Evolutionary conservation across 805 yeast genomes (phyloP).

Genomic region (Cyberlindnera meyerae): DNA sequence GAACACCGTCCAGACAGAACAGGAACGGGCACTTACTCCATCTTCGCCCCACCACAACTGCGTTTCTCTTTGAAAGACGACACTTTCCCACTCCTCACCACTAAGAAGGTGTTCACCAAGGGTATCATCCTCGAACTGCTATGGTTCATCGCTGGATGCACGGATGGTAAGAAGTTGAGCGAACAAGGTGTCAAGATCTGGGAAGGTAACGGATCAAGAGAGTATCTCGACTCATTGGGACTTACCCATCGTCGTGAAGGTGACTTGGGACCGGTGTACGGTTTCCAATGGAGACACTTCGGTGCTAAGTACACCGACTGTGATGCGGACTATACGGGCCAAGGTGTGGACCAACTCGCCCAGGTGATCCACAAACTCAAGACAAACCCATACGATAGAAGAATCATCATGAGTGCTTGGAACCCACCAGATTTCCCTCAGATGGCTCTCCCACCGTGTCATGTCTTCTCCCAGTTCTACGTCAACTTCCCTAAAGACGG

Average conservation of each 20-base stretch:
- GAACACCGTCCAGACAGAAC: conserved; percentile 94
- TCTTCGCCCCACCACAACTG: conserved; percentile 95
- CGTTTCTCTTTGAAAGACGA: conserved; percentile 73
- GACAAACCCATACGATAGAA: conserved; percentile 87
- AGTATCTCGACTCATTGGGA: conserved; percentile 80
- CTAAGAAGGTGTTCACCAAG: conserved; percentile 85
- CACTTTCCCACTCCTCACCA: conserved; percentile 82
- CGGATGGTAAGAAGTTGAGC: conserved; percentile 75
- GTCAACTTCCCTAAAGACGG: conserved; percentile 70
- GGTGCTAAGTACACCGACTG: conserved; percentile 90
- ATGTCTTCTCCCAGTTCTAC: conserved; percentile 91
- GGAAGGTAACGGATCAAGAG: conserved; percentile 98
- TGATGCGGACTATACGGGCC: conserved; percentile 78
- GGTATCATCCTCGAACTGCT: conserved; percentile 86
- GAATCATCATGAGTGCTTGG: conserved; percentile 97
- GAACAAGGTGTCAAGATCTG: conserved; percentile 93
- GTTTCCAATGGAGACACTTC: conserved; percentile 99
- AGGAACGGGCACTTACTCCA: conserved; percentile 89
- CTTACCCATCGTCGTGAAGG: conserved; percentile 79
- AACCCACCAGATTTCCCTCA: conserved; percentile 90
- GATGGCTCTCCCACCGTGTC: conserved; percentile 99
- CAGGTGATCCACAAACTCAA: conserved; percentile 75
- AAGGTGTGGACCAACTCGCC: conserved; percentile 87
- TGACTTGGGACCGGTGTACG: conserved; percentile 97
- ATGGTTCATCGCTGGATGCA: conserved; percentile 89